Evolutionary conservation across 768 basidiomycete species (phyloP), one percentile per base, ranked within the genome.

Genomic region (Rossbeevera mucosa): DNA sequence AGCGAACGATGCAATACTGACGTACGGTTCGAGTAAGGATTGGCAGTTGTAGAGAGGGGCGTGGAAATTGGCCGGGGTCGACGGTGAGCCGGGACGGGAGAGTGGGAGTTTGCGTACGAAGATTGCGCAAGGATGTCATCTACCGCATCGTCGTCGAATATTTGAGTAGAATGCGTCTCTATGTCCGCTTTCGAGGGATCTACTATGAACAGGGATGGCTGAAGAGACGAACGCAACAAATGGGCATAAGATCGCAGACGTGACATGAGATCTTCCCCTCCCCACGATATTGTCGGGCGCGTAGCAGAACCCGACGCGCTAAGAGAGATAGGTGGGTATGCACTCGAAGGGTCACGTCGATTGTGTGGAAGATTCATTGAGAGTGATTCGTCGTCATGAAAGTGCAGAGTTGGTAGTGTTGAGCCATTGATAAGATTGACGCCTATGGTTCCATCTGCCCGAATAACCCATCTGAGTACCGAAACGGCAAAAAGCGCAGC

Each of bases 311-410:
- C 66, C 21, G 75, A 71, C 22, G 65, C 70, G 30, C 76, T 70
- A 24, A 77, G 71, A 25, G 85, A 77, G 14, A 79, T 77, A 1
- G 85, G 80, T 47, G 88, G 86, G 59, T 88, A 90, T 12, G 82
- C 73, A 18, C 74, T 80, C 3, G 76, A 69, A 47, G 72, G 72
- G 52, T 63, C 68, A 28, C 58, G 68, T 47, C 58, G 65, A 48
- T 56, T 66, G 62, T 62, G 77, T 11, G 68, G 63, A 48, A 81
- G 68, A 3, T 80, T 80, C 65, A 84, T 82, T 4, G 93, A 94
- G 28, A 81, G 81, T 0, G 93, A 94, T 68, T 97, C 94, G 60
- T 98, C 94, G 64, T 98, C 96, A 68, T 98, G 96, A 69, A 98
- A 98, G 69, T 94, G 83, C 2, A 99, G 79, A 0, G 89, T 91